Percentiles rank a stretch among this genome's conserved stretches.
Evolutionary conservation across 805 yeast species (phyloP).

Genomic region (Suhomyces sp.): DNA sequence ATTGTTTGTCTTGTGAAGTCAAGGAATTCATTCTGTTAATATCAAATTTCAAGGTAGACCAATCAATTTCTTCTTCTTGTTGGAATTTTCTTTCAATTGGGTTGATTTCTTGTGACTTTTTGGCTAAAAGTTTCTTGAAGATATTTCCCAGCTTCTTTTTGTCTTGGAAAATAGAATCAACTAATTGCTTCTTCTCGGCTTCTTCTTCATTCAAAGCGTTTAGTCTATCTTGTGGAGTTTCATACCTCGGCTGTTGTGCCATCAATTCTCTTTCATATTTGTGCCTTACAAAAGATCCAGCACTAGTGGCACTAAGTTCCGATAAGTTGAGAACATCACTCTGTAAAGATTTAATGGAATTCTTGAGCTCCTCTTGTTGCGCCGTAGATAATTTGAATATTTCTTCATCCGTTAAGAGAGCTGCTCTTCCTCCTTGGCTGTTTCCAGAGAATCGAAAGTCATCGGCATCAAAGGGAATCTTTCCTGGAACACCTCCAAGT

Average conservation of each 20-base stretch:
- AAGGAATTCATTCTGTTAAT: conserved; percentile 18
- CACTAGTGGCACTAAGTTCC: conserved; percentile 85
- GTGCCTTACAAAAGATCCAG: conserved; percentile 81
- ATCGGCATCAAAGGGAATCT: conserved; percentile 37
- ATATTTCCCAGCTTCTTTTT: conserved; percentile 45
- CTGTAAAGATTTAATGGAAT: conserved; percentile 42
- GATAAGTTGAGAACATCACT: conserved; percentile 51
- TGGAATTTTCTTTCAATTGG: conserved; percentile 35
- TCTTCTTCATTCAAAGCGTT: conserved; percentile 23
- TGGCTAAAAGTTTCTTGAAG: conserved; percentile 42
- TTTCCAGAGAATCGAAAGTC: conserved; percentile 34
- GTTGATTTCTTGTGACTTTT: conserved; percentile 23
- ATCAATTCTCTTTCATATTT: conserved; percentile 45
- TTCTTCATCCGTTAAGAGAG: conserved; percentile 26
- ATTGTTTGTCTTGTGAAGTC: conserved; percentile 56
- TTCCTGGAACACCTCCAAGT: conserved; percentile 1
- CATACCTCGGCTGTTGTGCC: conserved; percentile 6
- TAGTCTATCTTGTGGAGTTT: conserved; percentile 22
- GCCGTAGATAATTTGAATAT: conserved; percentile 27
- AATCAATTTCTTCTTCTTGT: conserved; percentile 32
- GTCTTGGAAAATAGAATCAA: conserved; percentile 45
- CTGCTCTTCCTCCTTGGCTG: conserved; percentile 7
- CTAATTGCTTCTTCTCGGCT: conserved; percentile 19
- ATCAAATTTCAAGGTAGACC: conserved; percentile 50
- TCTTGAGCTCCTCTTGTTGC: conserved; percentile 39